Base-by-base conservation (phyloP, 2,329 filamentous ascomycete genomes). In the Coniella vitis region DNA sequence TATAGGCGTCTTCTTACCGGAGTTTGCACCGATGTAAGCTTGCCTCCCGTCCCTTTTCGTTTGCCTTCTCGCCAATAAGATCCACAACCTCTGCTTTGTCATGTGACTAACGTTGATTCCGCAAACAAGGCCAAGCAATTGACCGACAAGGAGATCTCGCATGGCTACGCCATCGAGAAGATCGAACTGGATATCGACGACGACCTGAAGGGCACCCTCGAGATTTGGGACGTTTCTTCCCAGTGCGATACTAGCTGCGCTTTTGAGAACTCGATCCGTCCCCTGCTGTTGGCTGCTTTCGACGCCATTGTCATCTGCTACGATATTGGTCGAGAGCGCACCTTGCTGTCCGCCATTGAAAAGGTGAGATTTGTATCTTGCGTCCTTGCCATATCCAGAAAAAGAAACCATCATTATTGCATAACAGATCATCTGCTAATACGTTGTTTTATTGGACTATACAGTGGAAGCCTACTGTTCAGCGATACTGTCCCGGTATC, bases 241-340 rank as follows among this genome's bases (percentile, higher is more conserved):
- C 49, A 50, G 8, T 31, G 55, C 3, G 49, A 52, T 9, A 39
- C 31, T 14, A 39, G 45, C 7, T 36, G 47, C 8, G 37, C 46
- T 16, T 43, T 54, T 19, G 37, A 21, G 22, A 40, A 47, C 45
- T 21, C 37, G 19, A 29, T 40, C 10, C 45, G 37, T 2, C 55
- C 50, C 3, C 45, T 61, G 12, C 22, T 49, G 1, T 46, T 54
- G 14, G 55, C 49, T 16, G 57, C 56, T n/a, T 63, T 61, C 39
- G 63, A 69, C 21, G 66, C 61, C 2, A 61, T 65, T 4, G 61
- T 69, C 45, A 60, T 70, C 37, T 70, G 68, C 55, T 67, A 65
- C 45, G 59, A 57, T 41, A 52, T 69, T 38, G 61, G 62, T 38
- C 58, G 59, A 45, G 39, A 56, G 32, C 47, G 46, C n/a, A 61